Percentiles rank a stretch among this genome's conserved stretches.
Conservation (phyloP, 805 yeast genomes). For the Lipomyces starkeyi region DNA sequence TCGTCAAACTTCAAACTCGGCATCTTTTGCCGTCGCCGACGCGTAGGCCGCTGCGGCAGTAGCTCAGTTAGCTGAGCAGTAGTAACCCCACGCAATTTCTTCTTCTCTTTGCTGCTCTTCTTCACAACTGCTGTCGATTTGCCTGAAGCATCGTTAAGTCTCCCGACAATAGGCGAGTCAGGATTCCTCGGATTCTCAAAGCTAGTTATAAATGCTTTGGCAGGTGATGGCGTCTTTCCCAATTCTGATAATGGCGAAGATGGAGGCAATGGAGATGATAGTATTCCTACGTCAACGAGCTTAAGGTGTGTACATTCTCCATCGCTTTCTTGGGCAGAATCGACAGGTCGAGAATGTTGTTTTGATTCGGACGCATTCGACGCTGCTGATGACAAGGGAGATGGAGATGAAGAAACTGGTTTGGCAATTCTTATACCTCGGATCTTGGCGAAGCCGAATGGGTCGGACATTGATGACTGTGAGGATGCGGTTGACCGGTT, state of each 20-base stretch:
- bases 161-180: background rate
- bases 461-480: slow-evolving; percentile 27
- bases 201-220: background rate
- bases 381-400: background rate
- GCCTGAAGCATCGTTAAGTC: background rate
- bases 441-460: slow-evolving; percentile 31
- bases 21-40: slow-evolving; percentile 10
- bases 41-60: slow-evolving; percentile 15
- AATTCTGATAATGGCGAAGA: slow-evolving; percentile 15
- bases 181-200: background rate
- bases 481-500: slow-evolving; percentile 13
- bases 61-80: slow-evolving; percentile 30
- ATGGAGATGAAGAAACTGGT: slow-evolving; percentile 5
- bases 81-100: slow-evolving; percentile 8
- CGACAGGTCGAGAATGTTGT: background rate
- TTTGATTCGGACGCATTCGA: background rate
- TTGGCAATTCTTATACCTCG: slow-evolving; percentile 18
- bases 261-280: background rate
- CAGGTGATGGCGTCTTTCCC: slow-evolving; percentile 8
- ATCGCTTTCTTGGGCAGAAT: background rate
- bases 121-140: background rate
- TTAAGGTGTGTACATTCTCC: background rate
- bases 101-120: slow-evolving; percentile 2
- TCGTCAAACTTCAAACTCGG: slow-evolving; percentile 13
- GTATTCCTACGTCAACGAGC: background rate